Base-by-base conservation (phyloP, 176 grass and related monocot species). In the Raddia guianensis region DNA sequence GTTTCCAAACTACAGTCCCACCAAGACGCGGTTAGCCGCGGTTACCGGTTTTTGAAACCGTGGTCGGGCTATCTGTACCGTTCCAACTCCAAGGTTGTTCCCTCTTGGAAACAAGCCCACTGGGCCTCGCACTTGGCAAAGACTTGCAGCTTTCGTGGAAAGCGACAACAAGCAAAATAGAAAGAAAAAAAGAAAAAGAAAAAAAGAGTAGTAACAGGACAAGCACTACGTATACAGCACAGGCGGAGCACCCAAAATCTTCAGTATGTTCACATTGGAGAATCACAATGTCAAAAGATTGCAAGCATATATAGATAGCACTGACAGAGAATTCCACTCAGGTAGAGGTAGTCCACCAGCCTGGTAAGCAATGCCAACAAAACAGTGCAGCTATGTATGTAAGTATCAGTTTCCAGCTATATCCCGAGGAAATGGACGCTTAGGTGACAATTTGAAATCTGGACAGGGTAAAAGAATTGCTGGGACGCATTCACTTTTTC, bases 61-160 rank as follows among this genome's bases (percentile, higher is more conserved):
- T 27, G 27, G 1, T 27, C 44, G 3, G 61, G 80, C 35, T 60
- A 66, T 27, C 3, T 9, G n/a, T 15, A 52, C 9, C 37, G 45
- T 52, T 42, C 44, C 33, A 70, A 49, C 6, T 43, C 37, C 13
- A 11, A 2, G 19, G 18, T 37, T 33, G 72, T 62, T 40, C 63
- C 58, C 66, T 72, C 49, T 49, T n/a, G 57, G 58, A n/a, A 56
- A 73, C 66, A 59, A 69, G 86, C 86, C 74, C 68, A 49, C 50
- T 78, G 59, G 86, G 43, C 76, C 76, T 62, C 54, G 34, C 73
- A 77, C 73, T 68, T 68, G 5, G 19, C 12, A 18, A 8, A 15
- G 3, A 2, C 9, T 9, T 5, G 65, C 13, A 12, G 47, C 35
- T 66, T 12, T 68, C 52, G 46, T 54, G 7, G 9, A 81, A 62